Base-by-base conservation (phyloP, 129 eudicot species). In the Pseudognaphalium luteoalbum region DNA sequence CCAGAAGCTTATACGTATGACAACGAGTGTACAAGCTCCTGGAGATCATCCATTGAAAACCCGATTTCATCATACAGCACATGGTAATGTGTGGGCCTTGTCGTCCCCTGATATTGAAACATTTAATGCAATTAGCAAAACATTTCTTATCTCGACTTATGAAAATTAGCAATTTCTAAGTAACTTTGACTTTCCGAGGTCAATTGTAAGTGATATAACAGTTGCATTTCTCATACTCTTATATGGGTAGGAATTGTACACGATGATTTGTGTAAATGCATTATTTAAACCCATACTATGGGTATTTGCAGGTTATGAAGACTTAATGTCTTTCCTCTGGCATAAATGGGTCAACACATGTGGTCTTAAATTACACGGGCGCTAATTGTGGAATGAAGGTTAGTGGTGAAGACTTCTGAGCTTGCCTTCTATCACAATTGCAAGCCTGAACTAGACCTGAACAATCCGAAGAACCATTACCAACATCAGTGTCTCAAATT, bases 281-380 rank as follows among this genome's bases (percentile, higher is more conserved):
- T 64, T 20, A 12, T 61, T 60, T 58, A 33, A 70, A 41, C 81
- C 76, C 2, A 42, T 7, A 65, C 58, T 54, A 30, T 5, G 33
- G 19, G 25, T 69, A 6, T 71, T 41, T 82, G 76, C 88, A 91
- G 97, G 94, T 64, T 95, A 91, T 25, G 90, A 87, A 57, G 96
- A 91, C 81, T 95, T 89, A 64, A 80, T 87, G 79, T 87, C 99
- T 6, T 95, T 95, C 80, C 96, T 91, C 8, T 95, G 97, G 94
- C 76, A 95, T 95, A 81, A 95, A 91, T 62, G 28, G 28, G 28
- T 25, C 28, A 25, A 25, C 28, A 25, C 28, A 0, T 25, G 28
- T 25, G 28, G n/a, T n/a, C n/a, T n/a, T n/a, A n/a, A n/a, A n/a
- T n/a, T n/a, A n/a, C n/a, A n/a, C n/a, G n/a, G n/a, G n/a, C n/a